Evolutionary conservation across 169 alveolate species (phyloP).

Genomic region (Plasmodium gonderi): DNA sequence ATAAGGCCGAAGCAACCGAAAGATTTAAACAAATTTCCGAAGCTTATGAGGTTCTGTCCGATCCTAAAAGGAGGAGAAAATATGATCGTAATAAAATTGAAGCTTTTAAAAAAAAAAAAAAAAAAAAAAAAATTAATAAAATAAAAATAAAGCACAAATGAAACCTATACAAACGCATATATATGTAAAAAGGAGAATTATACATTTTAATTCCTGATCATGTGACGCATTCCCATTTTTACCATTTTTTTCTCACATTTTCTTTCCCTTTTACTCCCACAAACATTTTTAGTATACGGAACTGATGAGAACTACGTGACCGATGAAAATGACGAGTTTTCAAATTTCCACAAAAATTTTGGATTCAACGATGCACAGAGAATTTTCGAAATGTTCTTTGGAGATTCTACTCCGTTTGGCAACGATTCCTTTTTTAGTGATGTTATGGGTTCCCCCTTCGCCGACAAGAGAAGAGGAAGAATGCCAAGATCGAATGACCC

Average conservation of each 20-base stretch:
- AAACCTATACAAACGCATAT: not conserved
- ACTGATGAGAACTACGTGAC: constrained; percentile 39
- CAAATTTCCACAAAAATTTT: constrained; percentile 71
- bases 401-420: constrained; percentile 72
- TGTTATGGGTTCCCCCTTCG: constrained; percentile 64
- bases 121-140: not conserved
- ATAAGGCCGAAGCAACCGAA: constrained; percentile 81
- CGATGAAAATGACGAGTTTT: constrained; percentile 60
- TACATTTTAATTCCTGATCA: not conserved
- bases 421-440: constrained; percentile 65
- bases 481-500: constrained; percentile 45
- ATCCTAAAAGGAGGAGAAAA: constrained; percentile 76
- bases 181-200: not conserved
- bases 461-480: constrained; percentile 64
- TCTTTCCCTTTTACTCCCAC: not conserved
- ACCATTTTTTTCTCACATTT: not conserved
- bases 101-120: not conserved
- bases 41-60: constrained; percentile 84
- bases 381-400: constrained; percentile 79
- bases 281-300: constrained; percentile 44
- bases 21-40: constrained; percentile 79
- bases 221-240: too few relatives aligned
- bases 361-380: constrained; percentile 79
- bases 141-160: not conserved
- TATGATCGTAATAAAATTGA: constrained; percentile 77